phyloP scores from a whole-genome alignment of 768 basidiomycete species.

The Holtermanniella nyarrowii region DNA sequence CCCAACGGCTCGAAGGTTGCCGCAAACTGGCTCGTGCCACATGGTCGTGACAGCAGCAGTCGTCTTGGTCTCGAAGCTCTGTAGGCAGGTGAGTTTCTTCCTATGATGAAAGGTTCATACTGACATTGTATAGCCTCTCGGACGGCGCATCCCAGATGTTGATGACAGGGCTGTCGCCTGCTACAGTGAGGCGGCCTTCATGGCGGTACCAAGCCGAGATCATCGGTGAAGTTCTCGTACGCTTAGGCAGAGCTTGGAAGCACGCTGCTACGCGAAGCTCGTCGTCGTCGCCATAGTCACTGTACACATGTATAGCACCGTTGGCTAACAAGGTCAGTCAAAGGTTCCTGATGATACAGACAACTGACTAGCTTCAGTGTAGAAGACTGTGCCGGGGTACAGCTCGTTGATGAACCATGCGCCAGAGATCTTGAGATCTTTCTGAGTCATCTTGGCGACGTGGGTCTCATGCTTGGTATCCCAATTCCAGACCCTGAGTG shows the following conservation, averaged over 20 bases:
- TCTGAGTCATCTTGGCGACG: background rate
- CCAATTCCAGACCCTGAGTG: background rate
- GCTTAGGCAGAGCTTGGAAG: conserved; percentile 16
- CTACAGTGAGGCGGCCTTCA: conserved; percentile 20
- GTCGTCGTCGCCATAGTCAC: conserved; percentile 16
- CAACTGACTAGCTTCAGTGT: conserved; percentile 28
- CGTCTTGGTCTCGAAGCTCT: conserved; percentile 11
- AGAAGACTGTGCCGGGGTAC: conserved; percentile 18
- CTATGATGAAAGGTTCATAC: background rate
- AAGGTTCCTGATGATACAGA: background rate
- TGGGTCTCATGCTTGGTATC: background rate
- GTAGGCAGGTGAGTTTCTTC: background rate
- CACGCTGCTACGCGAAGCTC: conserved; percentile 19
- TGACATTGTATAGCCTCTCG: conserved; percentile 22
- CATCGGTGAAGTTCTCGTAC: conserved; percentile 3
- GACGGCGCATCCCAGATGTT: conserved; percentile 35
- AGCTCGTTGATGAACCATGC: conserved; percentile 33
- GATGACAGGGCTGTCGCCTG: conserved; percentile 15
- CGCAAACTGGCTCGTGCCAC: conserved; percentile 27
- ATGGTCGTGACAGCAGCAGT: conserved; percentile 11
- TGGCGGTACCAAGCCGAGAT: conserved; percentile 27
- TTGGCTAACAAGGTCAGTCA: conserved; percentile 13
- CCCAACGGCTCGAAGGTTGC: conserved; percentile 23
- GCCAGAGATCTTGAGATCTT: conserved; percentile 8
- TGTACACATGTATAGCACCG: conserved; percentile 29